Percentiles rank a stretch among this genome's conserved stretches.
phyloP scores from a whole-genome alignment of 1,139 yeast species.

The Candida sanyaensis region DNA sequence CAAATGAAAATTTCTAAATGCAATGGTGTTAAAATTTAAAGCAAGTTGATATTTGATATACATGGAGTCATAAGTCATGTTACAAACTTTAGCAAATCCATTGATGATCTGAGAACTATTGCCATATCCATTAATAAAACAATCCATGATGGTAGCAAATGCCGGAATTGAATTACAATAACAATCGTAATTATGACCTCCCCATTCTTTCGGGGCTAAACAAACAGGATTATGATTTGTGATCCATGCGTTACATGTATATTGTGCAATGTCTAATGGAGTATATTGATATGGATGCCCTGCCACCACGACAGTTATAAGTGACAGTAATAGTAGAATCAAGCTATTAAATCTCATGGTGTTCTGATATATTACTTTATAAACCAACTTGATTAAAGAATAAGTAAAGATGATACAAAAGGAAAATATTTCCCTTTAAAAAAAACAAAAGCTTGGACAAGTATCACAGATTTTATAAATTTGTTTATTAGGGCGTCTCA shows the following conservation, averaged over 20 bases:
- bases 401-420: no score
- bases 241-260: constrained; percentile 10
- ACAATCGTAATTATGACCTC: constrained; percentile 13
- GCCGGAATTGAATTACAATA: constrained; percentile 19
- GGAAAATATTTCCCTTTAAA: no score
- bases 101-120: constrained; percentile 16
- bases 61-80: constrained; percentile 7
- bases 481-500: no score
- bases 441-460: no score
- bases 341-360: neutral
- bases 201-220: constrained; percentile 5
- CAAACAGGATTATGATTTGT: constrained; percentile 7
- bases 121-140: constrained; percentile 16
- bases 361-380: no score
- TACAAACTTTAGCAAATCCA: constrained; percentile 17
- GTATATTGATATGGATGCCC: constrained; percentile 1
- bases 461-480: no score
- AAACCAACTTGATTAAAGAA: no score
- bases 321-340: neutral
- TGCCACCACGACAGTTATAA: neutral
- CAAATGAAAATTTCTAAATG: constrained; percentile 2
- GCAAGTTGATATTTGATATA: constrained; percentile 6
- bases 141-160: constrained; percentile 20
- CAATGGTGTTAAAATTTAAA: constrained; percentile 2
- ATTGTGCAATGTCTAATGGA: constrained; percentile 6